Percentiles rank a stretch among this genome's conserved stretches.
Conservation (phyloP, 169 alveolate genomes). For the Pseudocohnilembus persalinus region DNA sequence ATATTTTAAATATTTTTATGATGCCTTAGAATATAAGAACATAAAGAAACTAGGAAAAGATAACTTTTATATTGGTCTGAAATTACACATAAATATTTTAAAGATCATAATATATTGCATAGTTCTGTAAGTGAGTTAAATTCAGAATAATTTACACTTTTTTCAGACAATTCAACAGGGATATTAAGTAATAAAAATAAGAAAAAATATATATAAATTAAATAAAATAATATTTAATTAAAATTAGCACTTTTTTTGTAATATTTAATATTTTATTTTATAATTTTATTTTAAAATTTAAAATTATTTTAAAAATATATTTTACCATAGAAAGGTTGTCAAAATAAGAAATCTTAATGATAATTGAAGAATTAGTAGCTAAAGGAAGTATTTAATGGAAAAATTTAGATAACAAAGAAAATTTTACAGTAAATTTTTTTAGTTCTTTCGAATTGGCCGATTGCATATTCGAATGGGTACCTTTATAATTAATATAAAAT, state of each 20-base stretch:
- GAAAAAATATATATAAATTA: too few species aligned
- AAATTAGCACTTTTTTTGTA: too few species aligned
- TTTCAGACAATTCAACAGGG: background rate
- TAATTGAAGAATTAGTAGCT: background rate
- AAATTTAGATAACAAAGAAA: background rate
- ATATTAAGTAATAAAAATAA: background rate
- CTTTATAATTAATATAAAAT: background rate
- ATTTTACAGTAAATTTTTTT: background rate
- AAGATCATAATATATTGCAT: conserved; percentile 3
- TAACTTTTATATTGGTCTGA: conserved; percentile 23
- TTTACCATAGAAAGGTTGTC: background rate
- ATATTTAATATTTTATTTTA: too few species aligned
- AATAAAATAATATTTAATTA: background rate
- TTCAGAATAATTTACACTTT: background rate
- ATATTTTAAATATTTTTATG: background rate
- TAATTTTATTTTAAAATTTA: too few species aligned
- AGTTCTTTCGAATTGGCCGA: conserved; percentile 24
- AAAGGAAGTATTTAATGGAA: conserved; percentile 9
- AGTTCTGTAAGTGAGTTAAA: conserved; percentile 6
- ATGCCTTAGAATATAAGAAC: conserved; percentile 9
- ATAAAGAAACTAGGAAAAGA: conserved; percentile 22
- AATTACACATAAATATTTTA: conserved; percentile 16
- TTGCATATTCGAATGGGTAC: conserved; percentile 18
- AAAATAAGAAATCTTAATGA: conserved; percentile 1
- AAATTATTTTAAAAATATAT: too few species aligned